Conservation (phyloP, 129 eudicot genomes). For the Calendula officinalis region DNA sequence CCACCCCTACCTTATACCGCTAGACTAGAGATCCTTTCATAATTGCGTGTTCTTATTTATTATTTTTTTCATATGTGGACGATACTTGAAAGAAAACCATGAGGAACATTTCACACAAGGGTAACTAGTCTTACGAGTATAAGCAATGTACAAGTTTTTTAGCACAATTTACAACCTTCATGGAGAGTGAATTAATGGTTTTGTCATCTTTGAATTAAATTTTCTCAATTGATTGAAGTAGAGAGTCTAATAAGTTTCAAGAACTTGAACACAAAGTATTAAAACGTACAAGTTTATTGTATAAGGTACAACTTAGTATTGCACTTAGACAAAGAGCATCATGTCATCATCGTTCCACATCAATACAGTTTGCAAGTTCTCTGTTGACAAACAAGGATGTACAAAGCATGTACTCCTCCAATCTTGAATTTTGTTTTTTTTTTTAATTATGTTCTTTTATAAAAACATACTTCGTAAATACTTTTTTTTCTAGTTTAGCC, state of each 20-base stretch:
- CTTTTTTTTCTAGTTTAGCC: too few relatives aligned
- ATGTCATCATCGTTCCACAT: constrained; percentile 29
- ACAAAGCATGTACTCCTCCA: constrained; percentile 17
- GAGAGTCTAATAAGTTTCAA: constrained; percentile 5
- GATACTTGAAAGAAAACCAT: too few relatives aligned
- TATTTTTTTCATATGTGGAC: too few relatives aligned
- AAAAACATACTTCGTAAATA: too few relatives aligned
- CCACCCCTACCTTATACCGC: too few relatives aligned
- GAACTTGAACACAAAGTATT: not conserved
- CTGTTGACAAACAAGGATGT: constrained; percentile 20
- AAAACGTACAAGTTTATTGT: constrained; percentile 5
- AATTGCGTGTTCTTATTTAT: too few relatives aligned
- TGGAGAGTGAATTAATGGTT: not conserved
- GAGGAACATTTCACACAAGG: too few relatives aligned
- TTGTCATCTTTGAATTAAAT: not conserved
- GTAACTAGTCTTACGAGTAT: too few relatives aligned
- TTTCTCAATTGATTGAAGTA: constrained; percentile 8
- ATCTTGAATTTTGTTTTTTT: not conserved
- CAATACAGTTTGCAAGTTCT: constrained; percentile 27
- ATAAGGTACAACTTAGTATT: constrained; percentile 6
- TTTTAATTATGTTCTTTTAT: too few relatives aligned
- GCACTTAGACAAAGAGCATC: constrained; percentile 26
- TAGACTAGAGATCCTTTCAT: too few relatives aligned
- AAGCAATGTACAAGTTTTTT: too few relatives aligned
- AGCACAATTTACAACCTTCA: too few relatives aligned